Evolutionary conservation across 805 yeast species (phyloP), one percentile per base, ranked within the genome.

Genomic region (Zygosaccharomyces bailii): DNA sequence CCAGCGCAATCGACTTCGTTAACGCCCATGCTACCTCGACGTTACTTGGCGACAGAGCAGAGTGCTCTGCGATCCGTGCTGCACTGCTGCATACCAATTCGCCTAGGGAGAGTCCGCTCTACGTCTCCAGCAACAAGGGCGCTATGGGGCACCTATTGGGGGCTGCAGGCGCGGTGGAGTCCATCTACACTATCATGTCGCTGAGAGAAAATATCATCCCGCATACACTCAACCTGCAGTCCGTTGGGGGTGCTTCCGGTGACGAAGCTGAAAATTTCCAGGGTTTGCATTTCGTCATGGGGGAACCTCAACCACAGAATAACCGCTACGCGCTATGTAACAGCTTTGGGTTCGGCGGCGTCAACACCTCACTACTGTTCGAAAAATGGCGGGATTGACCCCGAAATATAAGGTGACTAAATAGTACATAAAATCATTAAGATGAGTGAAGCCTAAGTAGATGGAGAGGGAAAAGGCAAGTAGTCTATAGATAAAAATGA

Each of bases 11-110:
- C 14, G 88, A 76, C 36, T 93, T 89, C 58, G 73, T 93, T 38
- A 93, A 95, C 65, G 97, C 99, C 1, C 99, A 93, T 65, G 99
- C 99, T 0, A 93, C 99, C 0, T 86, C 96, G 0, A 93, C 99
- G 0, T 68, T 71, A 5, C 67, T 90, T 3, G 99, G 99, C 4
- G 99, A 93, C 59, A 67, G 79, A 14, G 93, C 96, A 0, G 99
- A 93, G 59, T 80, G 84, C 56, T 60, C 61, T 34, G 98, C 98
- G 2, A 81, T 93, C 40, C 35, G 34, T 5, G 66, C 59, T 1
- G 56, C 65, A 2, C 55, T 64, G 3, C 66, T 69, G n/a, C n/a
- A n/a, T n/a, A n/a, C n/a, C 23, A 24, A 31, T 13, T 37, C 40
- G 1, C 33, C 40, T 16, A 27, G 31, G 13, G 31, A 27, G 14